A percentile compares a stretch with the other conserved stretches of the same genome.
These are phyloP conservation scores for Ustilago shanxiensis DNA, from an alignment of 1,284 basidiomycete species.

Conservation along the genomic window DNA sequence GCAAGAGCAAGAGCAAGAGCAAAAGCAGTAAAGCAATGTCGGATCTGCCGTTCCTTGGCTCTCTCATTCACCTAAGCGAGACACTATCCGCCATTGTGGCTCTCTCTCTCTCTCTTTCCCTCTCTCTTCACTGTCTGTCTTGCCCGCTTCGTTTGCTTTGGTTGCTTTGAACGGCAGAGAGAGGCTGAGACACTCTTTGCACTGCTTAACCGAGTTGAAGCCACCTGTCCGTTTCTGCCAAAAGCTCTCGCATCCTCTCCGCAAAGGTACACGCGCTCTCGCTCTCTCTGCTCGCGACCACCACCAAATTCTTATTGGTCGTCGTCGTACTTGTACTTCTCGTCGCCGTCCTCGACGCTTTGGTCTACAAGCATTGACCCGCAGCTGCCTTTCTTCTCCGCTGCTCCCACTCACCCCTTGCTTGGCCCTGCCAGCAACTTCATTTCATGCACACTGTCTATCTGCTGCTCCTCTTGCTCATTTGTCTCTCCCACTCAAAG, in stretches of 20 bases:
- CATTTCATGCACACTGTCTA: constrained; percentile 12
- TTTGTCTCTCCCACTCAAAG: too few relatives aligned
- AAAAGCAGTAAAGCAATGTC: not conserved
- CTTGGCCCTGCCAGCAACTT: not conserved
- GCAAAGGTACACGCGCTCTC: not conserved
- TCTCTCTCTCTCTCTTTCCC: too few relatives aligned
- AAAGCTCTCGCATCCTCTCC: not conserved
- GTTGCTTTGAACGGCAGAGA: not conserved
- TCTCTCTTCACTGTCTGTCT: not conserved
- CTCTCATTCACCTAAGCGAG: not conserved
- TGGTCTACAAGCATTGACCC: too few relatives aligned
- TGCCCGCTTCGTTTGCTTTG: too few relatives aligned
- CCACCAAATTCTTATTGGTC: not conserved
- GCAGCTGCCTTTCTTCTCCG: not conserved
- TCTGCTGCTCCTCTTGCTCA: not conserved
- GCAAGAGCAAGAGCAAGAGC: not conserved
- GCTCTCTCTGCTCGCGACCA: not conserved
- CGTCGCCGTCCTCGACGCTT: not conserved
- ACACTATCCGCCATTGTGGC: not conserved
- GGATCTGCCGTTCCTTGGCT: not conserved
- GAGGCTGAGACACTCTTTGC: not conserved
- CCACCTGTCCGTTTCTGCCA: constrained; percentile 23
- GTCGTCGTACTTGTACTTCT: too few relatives aligned
- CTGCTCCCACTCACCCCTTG: constrained; percentile 8
- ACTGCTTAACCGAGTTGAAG: not conserved